Evolutionary conservation across 2,329 filamentous ascomycete species (phyloP).

Genomic region (Claviceps maximensis): DNA sequence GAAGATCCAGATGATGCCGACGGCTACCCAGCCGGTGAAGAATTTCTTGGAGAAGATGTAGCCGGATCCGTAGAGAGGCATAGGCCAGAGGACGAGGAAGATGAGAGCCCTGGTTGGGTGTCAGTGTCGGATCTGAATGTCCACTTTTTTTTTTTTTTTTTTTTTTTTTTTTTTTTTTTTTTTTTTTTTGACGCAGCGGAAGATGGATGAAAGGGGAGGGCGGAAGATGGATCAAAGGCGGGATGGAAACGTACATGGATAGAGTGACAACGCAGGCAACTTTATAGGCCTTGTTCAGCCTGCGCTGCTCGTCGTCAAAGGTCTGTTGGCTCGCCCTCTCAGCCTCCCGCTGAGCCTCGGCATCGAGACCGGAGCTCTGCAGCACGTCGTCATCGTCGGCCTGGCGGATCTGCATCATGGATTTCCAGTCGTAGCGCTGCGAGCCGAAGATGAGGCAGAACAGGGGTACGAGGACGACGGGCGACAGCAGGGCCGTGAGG

Average conservation of each 20-base stretch:
- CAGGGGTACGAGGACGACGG: conserved; percentile 59
- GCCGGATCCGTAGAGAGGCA: conserved; percentile 73
- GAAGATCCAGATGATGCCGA: conserved; percentile 62
- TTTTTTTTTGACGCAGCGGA: too few relatives aligned
- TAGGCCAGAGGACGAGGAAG: conserved; percentile 75
- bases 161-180: too few relatives aligned
- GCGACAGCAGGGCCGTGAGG: conserved; percentile 67
- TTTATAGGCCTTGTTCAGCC: conserved; percentile 39
- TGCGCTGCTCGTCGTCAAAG: conserved; percentile 32
- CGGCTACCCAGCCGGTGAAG: conserved; percentile 61
- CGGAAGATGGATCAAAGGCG: background rate
- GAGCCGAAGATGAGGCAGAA: conserved; percentile 47
- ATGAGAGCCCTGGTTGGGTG: conserved; percentile 37
- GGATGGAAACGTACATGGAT: conserved; percentile 14
- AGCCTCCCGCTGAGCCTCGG: conserved; percentile 13
- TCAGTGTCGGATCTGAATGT: too few relatives aligned
- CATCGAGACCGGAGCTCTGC: conserved; percentile 38
- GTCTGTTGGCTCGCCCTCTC: conserved; percentile 14
- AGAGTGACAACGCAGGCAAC: conserved; percentile 26
- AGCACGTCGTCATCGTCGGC: conserved; percentile 67
- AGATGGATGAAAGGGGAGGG: background rate
- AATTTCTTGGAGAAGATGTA: conserved; percentile 52
- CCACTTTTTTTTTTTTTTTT: too few relatives aligned
- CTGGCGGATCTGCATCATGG: conserved; percentile 66
- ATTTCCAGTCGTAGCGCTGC: conserved; percentile 75